These are phyloP conservation scores for Selaginella moellendorffii DNA, from an alignment of 75 land plant genomes.

Conservation along the genomic window DNA sequence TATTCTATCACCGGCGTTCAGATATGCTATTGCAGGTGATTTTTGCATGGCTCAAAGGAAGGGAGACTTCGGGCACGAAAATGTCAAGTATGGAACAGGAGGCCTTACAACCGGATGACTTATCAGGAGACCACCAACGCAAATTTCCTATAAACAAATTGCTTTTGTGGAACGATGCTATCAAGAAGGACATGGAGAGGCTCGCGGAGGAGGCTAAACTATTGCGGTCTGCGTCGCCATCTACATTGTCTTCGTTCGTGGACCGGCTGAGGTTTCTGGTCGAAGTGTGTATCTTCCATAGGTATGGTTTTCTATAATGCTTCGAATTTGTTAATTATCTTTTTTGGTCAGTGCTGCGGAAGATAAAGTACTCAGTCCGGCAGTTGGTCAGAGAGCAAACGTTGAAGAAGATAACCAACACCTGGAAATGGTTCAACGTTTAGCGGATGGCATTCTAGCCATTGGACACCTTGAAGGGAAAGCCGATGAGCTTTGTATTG, in stretches of 20 bases:
- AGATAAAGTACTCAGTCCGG: slow-evolving; percentile 39
- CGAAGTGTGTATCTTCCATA: slow-evolving; percentile 44
- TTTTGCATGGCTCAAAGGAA: slow-evolving; percentile 67
- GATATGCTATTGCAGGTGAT: slow-evolving; percentile 67
- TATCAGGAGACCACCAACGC: background rate
- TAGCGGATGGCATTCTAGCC: slow-evolving; percentile 22
- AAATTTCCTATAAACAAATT: slow-evolving; percentile 31
- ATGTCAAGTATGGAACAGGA: background rate
- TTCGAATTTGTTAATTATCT: background rate
- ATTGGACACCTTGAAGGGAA: slow-evolving; percentile 8
- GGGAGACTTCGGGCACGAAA: background rate
- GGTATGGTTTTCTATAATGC: slow-evolving; percentile 33
- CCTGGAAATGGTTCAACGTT: slow-evolving; percentile 21
- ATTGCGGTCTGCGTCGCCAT: slow-evolving; percentile 17
- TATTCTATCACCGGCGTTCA: too few relatives aligned
- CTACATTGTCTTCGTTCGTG: slow-evolving; percentile 25
- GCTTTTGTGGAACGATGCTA: slow-evolving; percentile 47
- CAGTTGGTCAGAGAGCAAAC: slow-evolving; percentile 20
- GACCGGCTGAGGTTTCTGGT: slow-evolving; percentile 36
- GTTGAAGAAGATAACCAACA: slow-evolving; percentile 22
- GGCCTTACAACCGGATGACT: background rate
- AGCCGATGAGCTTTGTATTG: slow-evolving; percentile 22
- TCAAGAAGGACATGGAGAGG: slow-evolving; percentile 34
- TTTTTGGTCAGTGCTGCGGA: slow-evolving; percentile 40
- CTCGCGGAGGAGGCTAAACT: slow-evolving; percentile 36